Base-by-base conservation (phyloP, 257 asterid species). In the Gentiana straminea region DNA sequence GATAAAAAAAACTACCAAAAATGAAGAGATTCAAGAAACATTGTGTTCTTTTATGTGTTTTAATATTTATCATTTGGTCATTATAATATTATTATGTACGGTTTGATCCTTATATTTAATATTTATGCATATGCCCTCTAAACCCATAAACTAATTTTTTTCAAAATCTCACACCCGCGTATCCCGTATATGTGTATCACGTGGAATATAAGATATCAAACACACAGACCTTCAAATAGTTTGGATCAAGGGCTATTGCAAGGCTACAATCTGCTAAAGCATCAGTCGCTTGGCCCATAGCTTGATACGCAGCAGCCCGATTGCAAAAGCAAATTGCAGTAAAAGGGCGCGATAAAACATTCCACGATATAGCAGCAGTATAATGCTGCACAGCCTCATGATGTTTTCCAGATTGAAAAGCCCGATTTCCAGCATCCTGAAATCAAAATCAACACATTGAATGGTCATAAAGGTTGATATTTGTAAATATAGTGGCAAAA, bases 191-290 rank as follows among this genome's bases (percentile, higher is more conserved):
- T 41, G 46, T 2, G 9, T 41, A 24, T 5, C 5, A 41, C 9
- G 9, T 41, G 9, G 45, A 41, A 41, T 41, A 41, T 41, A 41
- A 5, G 9, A 24, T 24, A 24, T 24, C 24, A 24, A 24, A 24
- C 24, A 24, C 24, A 63, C 79, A 68, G 64, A 91, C 98, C 98
- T 91, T 91, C 55, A 71, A 64, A 68, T 84, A 91, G 68, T 65
- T 81, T 69, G 75, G 80, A 78, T 91, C 94, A 61, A 91, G 94
- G 55, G 98, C 97, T 55, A 87, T 78, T 64, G 98, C 95, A 65
- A 84, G 76, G 81, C 85, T 81, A 82, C 97, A 91, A 73, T 91
- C 98, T 48, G 98, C 86, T 63, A 91, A 74, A 61, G 98, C 98
- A 69, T 87, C 98, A 58, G 83, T 52, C 62, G 79, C 81, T 67